phyloP scores from a whole-genome alignment of 164 flowering plant species.

The Vitis rupestris region DNA sequence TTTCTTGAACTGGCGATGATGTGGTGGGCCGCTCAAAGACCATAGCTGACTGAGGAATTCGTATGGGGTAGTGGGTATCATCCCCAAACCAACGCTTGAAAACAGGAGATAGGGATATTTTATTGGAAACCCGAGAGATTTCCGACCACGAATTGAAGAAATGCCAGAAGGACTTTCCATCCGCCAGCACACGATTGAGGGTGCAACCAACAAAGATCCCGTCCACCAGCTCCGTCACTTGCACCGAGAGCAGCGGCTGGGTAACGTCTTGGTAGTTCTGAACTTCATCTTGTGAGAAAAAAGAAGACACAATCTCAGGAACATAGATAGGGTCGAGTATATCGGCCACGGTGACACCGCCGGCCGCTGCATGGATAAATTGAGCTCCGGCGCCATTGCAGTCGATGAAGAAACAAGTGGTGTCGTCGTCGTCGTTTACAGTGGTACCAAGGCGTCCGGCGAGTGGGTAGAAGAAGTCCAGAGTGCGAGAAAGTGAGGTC shows the following conservation, averaged over 20 bases:
- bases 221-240: constrained; percentile 46
- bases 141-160: constrained; percentile 55
- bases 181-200: constrained; percentile 32
- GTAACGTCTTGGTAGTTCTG: constrained; percentile 28
- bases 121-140: constrained; percentile 18
- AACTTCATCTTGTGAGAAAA: constrained; percentile 27
- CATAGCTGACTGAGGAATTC: constrained; percentile 11
- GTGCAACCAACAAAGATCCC: constrained; percentile 43
- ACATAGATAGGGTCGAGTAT: constrained; percentile 27
- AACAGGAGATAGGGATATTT: constrained; percentile 20
- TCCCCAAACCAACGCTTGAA: constrained; percentile 23
- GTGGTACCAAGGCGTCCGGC: constrained; percentile 40
- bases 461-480: constrained; percentile 31
- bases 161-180: constrained; percentile 46
- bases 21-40: too few species aligned
- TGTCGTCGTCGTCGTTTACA: constrained; percentile 13
- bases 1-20: constrained; percentile 8
- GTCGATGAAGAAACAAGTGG: constrained; percentile 23
- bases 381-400: constrained; percentile 42
- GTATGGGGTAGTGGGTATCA: constrained; percentile 8
- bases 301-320: constrained; percentile 26
- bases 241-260: constrained; percentile 34
- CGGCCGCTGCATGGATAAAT: constrained; percentile 43
- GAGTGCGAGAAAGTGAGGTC: constrained; percentile 33
- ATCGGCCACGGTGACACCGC: constrained; percentile 27